These are phyloP conservation scores for Dryadomyces quercus-mongolicae DNA, from an alignment of 2,329 filamentous ascomycete genomes.

Conservation along the genomic window DNA sequence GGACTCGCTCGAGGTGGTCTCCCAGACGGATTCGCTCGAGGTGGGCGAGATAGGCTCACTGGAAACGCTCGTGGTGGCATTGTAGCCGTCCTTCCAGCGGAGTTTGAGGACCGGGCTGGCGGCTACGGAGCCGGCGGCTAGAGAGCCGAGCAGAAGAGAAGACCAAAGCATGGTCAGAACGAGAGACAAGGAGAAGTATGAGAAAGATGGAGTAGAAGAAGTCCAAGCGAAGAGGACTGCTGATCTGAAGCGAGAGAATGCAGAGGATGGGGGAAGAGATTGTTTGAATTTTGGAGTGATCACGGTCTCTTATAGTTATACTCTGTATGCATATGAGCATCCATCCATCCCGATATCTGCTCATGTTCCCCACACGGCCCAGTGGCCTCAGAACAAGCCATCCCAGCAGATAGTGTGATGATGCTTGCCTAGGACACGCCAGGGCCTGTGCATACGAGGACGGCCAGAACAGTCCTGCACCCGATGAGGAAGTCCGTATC, in stretches of 20 bases:
- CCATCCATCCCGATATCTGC: no score
- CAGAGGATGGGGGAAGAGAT: background rate
- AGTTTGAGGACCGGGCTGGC: constrained; percentile 4
- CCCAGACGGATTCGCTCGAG: background rate
- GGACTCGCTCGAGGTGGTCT: no score
- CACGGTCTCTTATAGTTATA: background rate
- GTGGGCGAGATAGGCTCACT: background rate
- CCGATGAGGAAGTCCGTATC: no score
- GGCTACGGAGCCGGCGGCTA: constrained; percentile 1
- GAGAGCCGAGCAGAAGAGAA: constrained; percentile 7
- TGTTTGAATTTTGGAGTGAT: no score
- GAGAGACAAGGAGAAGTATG: background rate
- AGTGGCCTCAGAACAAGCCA: background rate
- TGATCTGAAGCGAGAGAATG: background rate
- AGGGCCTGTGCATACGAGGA: no score
- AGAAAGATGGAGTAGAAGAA: background rate
- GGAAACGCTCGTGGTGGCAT: constrained; percentile 1
- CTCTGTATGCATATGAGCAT: no score
- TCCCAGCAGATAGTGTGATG: background rate
- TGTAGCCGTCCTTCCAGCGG: background rate
- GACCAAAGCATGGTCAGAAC: constrained; percentile 11
- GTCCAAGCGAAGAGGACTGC: no score
- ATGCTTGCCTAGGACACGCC: background rate
- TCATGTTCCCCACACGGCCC: no score
- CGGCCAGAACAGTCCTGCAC: no score